Percentiles rank a stretch among this genome's conserved stretches.
phyloP scores from a whole-genome alignment of 2,329 filamentous ascomycete species.

The Colletotrichum sp. region DNA sequence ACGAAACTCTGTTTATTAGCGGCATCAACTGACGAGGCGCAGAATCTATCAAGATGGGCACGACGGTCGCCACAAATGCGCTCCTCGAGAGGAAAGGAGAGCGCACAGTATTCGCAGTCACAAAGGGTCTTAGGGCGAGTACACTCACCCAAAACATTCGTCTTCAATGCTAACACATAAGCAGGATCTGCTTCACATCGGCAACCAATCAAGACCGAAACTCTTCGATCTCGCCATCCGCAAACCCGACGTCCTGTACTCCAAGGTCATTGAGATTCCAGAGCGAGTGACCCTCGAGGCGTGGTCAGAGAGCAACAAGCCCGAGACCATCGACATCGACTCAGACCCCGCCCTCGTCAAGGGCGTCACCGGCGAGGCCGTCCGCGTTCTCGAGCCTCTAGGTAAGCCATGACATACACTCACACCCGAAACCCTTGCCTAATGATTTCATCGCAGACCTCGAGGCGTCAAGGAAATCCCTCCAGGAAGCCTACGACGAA shows the following conservation, averaged over 20 bases:
- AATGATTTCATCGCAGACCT: constrained; percentile 38
- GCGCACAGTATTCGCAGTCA: constrained; percentile 68
- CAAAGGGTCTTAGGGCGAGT: constrained; percentile 52
- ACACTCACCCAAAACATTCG: accelerated
- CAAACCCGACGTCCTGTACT: constrained; percentile 73
- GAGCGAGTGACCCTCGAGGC: constrained; percentile 75
- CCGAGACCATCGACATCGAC: neutral
- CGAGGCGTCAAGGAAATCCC: constrained; percentile 54
- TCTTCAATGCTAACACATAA: constrained; percentile 32
- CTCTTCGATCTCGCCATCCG: constrained; percentile 76
- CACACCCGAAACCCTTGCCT: neutral
- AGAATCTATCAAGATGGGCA: constrained; percentile 79
- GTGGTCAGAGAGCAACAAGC: constrained; percentile 18
- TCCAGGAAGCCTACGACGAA: constrained; percentile 64
- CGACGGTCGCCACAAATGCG: constrained; percentile 79
- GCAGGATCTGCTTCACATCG: constrained; percentile 73
- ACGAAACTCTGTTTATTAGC: accelerated
- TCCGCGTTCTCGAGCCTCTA: constrained; percentile 68
- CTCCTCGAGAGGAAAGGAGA: constrained; percentile 78
- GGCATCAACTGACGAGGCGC: neutral
- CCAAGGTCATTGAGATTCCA: constrained; percentile 74
- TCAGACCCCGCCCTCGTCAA: constrained; percentile 40
- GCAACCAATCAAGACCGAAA: constrained; percentile 74
- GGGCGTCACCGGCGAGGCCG: constrained; percentile 71
- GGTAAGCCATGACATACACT: neutral